phyloP scores from a whole-genome alignment of 306 rosid genomes.

The Pyrus communis region DNA sequence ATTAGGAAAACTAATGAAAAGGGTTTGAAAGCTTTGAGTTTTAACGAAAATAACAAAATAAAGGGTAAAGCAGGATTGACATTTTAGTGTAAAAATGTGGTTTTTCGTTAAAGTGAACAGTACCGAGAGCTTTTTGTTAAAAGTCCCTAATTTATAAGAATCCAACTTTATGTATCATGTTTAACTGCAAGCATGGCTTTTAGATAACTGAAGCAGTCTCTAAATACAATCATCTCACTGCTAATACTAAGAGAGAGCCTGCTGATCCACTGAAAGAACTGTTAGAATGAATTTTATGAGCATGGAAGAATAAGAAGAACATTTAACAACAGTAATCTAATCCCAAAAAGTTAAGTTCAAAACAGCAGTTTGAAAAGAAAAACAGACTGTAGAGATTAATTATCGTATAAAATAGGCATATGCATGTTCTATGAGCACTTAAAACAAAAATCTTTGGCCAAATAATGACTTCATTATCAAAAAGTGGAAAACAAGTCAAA shows the following conservation, averaged over 20 bases:
- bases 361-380: too few relatives aligned
- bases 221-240: conserved; percentile 2
- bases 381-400: background rate
- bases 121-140: too few relatives aligned
- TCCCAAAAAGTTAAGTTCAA: too few relatives aligned
- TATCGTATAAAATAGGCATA: background rate
- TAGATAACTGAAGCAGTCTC: conserved; percentile 8
- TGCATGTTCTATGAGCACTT: background rate
- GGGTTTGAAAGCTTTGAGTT: too few relatives aligned
- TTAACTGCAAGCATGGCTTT: background rate
- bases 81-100: too few relatives aligned
- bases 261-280: background rate
- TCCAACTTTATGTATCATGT: conserved; percentile 6
- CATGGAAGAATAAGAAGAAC: background rate
- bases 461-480: background rate
- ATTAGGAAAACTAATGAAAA: too few relatives aligned
- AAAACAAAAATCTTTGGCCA: background rate
- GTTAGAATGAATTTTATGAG: background rate
- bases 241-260: conserved; percentile 1
- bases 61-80: too few relatives aligned
- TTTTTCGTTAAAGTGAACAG: too few relatives aligned
- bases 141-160: conserved; percentile 1
- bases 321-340: background rate
- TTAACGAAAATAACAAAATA: too few relatives aligned
- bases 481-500: background rate